Evolutionary conservation across 1,284 basidiomycete species (phyloP).

Genomic region (Laetiporus sulphureus): DNA sequence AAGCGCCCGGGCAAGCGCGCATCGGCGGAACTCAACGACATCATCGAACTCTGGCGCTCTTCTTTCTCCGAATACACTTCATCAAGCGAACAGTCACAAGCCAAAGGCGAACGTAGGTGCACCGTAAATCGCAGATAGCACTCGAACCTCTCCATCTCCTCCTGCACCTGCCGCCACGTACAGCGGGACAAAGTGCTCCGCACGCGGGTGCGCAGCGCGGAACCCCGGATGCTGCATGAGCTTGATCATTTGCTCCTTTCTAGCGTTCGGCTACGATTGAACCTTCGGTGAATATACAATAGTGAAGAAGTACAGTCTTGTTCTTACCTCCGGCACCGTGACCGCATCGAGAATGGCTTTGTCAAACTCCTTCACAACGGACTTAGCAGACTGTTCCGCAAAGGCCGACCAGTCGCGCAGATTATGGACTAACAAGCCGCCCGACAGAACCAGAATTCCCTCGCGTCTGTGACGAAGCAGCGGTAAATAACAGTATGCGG

Average conservation of each 20-base stretch:
- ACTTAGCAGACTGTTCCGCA: slow-evolving; percentile 39
- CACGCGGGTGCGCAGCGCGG: slow-evolving; percentile 57
- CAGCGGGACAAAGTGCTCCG: slow-evolving; percentile 69
- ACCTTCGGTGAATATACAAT: slow-evolving; percentile 6
- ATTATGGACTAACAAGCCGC: slow-evolving; percentile 66
- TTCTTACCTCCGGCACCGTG: slow-evolving; percentile 40
- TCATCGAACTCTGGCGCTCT: no score
- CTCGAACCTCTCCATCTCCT: slow-evolving; percentile 42
- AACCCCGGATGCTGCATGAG: slow-evolving; percentile 55
- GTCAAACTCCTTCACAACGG: slow-evolving; percentile 50
- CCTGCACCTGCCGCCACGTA: slow-evolving; percentile 72
- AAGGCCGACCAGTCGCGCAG: slow-evolving; percentile 51
- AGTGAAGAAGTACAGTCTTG: slow-evolving; percentile 14
- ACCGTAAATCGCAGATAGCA: slow-evolving; percentile 50
- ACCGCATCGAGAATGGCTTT: slow-evolving; percentile 52
- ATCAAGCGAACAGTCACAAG: slow-evolving; percentile 29
- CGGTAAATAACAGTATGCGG: not conserved
- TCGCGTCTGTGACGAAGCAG: slow-evolving; percentile 37
- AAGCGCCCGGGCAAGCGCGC: no score
- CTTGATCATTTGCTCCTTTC: slow-evolving; percentile 38
- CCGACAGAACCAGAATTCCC: slow-evolving; percentile 62
- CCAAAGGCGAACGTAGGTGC: slow-evolving; percentile 59
- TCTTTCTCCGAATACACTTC: no score
- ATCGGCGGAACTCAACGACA: no score
- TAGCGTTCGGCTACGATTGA: slow-evolving; percentile 27